Percentiles rank a stretch among this genome's conserved stretches.
phyloP scores from a whole-genome alignment of 2,329 filamentous ascomycete genomes.

The Neofusicoccum cordaticola region DNA sequence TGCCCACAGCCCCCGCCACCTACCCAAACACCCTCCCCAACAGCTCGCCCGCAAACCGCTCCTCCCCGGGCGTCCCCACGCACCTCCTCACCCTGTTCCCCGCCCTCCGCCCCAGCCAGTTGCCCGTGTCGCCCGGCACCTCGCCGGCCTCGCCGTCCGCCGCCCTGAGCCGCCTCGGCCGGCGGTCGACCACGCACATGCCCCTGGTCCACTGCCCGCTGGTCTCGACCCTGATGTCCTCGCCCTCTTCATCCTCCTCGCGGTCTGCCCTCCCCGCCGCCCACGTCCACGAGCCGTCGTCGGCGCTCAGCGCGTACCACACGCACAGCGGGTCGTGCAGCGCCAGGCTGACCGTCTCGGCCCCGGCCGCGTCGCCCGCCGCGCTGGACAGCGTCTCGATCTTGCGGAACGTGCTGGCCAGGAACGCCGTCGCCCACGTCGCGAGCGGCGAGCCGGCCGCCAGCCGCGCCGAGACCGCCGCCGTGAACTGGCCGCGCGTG shows the following conservation, averaged over 20 bases:
- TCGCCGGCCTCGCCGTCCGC: conserved; percentile 38
- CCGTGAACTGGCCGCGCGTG: conserved; percentile 38
- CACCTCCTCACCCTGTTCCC: conserved; percentile 82
- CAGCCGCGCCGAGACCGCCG: conserved; percentile 26
- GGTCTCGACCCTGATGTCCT: conserved; percentile 89
- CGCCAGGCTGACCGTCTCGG: conserved; percentile 39
- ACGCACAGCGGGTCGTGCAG: conserved; percentile 47
- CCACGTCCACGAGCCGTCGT: neutral
- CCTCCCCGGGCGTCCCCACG: conserved; percentile 64
- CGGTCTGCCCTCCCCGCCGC: neutral
- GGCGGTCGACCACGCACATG: conserved; percentile 80
- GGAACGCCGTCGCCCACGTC: conserved; percentile 46
- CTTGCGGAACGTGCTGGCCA: conserved; percentile 46
- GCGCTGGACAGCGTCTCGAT: conserved; percentile 37
- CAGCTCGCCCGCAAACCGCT: conserved; percentile 63
- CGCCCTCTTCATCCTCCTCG: conserved; percentile 38
- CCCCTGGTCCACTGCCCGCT: conserved; percentile 91
- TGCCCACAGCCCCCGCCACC: neutral
- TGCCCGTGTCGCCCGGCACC: conserved; percentile 66
- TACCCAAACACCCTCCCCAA: conserved; percentile 60
- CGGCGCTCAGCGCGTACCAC: conserved; percentile 31
- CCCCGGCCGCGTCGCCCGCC: conserved; percentile 28
- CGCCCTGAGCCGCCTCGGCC: conserved; percentile 55
- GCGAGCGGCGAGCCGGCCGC: conserved; percentile 40
- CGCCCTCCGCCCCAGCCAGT: conserved; percentile 71